These are phyloP conservation scores for Termitomyces sp. DNA, from an alignment of 768 basidiomycete species.

Conservation along the genomic window DNA sequence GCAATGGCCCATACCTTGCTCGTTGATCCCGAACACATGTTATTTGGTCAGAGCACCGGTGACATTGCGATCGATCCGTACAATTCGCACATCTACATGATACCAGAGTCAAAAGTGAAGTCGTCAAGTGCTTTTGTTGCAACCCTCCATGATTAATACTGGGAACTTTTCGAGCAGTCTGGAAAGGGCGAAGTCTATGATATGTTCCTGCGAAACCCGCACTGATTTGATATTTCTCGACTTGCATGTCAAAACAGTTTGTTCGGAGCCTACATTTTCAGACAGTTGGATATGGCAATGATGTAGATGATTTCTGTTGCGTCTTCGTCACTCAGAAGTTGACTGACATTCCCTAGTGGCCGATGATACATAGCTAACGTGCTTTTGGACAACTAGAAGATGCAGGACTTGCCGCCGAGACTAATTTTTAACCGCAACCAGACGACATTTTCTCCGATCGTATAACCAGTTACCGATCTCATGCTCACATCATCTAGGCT, in stretches of 20 bases:
- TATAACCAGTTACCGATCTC: not conserved
- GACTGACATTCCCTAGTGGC: slow-evolving; percentile 8
- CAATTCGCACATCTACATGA: slow-evolving; percentile 16
- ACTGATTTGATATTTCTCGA: not conserved
- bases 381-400: slow-evolving; percentile 23
- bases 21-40: slow-evolving; percentile 29
- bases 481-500: slow-evolving; percentile 6
- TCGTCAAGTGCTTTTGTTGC: slow-evolving; percentile 17
- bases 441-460: slow-evolving; percentile 18
- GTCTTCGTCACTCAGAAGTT: not conserved
- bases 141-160: not conserved
- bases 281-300: slow-evolving; percentile 26
- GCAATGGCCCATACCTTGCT: no score
- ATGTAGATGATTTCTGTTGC: slow-evolving; percentile 14
- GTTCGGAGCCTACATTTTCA: not conserved
- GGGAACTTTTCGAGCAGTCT: slow-evolving; percentile 3
- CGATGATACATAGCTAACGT: slow-evolving; percentile 23
- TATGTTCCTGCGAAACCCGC: not conserved
- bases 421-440: slow-evolving; percentile 19
- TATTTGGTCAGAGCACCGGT: slow-evolving; percentile 33
- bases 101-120: slow-evolving; percentile 14
- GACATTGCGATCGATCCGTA: slow-evolving; percentile 23
- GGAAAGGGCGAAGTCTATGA: not conserved
- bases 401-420: slow-evolving; percentile 20
- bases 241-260: not conserved